Evolutionary conservation across 2,329 filamentous ascomycete genomes (phyloP).

Genomic region (Fusarium anguioides): DNA sequence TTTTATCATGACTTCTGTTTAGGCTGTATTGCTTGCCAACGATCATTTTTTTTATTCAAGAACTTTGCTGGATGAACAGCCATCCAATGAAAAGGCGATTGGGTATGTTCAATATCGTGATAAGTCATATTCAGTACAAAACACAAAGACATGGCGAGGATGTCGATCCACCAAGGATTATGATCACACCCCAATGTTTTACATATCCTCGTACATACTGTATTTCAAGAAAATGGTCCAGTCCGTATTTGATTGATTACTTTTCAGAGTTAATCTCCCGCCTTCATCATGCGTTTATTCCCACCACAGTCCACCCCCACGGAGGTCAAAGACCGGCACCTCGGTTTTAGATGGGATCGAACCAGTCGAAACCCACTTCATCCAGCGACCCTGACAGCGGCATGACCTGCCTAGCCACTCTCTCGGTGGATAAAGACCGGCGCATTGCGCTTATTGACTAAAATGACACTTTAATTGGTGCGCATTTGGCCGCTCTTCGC

Average conservation of each 20-base stretch:
- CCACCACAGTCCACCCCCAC: conserved; percentile 43
- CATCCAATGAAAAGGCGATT: conserved; percentile 4
- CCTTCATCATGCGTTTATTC: conserved; percentile 36
- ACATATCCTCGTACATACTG: conserved; percentile 19
- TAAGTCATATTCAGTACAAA: conserved; percentile 1
- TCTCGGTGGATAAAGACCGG: conserved; percentile 34
- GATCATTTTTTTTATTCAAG: not conserved
- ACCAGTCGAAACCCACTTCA: conserved; percentile 16
- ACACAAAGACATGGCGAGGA: not conserved
- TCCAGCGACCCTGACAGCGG: conserved; percentile 14
- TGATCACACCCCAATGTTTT: conserved; percentile 29
- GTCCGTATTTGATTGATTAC: conserved; percentile 19
- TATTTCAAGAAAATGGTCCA: conserved; percentile 17
- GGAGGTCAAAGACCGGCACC: conserved; percentile 44
- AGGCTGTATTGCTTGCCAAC: conserved; percentile 17
- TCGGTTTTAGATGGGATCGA: conserved; percentile 12
- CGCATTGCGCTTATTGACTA: conserved; percentile 38
- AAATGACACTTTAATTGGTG: conserved; percentile 42
- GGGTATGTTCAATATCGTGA: not conserved
- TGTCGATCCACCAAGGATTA: conserved; percentile 6
- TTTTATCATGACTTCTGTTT: conserved; percentile 8
- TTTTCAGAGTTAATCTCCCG: conserved; percentile 23
- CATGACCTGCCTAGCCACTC: conserved; percentile 31
- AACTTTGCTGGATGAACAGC: not conserved
- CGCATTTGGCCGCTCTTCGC: conserved; percentile 40